phyloP scores from a whole-genome alignment of 2,329 filamentous ascomycete genomes.

The Albifimbria verrucaria region DNA sequence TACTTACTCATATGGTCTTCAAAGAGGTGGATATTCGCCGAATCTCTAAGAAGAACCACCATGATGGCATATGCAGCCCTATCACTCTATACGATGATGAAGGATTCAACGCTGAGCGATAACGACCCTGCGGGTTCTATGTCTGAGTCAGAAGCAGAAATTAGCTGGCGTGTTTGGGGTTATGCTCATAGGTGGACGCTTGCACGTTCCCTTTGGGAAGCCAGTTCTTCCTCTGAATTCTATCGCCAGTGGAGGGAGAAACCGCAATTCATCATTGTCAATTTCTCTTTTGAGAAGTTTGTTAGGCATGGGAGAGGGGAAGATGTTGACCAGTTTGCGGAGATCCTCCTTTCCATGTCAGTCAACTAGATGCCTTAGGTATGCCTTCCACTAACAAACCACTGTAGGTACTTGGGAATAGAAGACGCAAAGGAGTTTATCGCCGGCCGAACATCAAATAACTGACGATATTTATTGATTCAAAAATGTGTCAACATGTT shows the following conservation, averaged over 20 bases:
- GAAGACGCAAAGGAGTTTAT: not conserved
- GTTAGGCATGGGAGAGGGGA: conserved; percentile 21
- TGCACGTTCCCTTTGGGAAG: conserved; percentile 26
- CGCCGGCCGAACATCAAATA: no score
- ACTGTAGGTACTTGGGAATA: not conserved
- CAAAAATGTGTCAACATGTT: no score
- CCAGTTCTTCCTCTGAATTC: conserved; percentile 23
- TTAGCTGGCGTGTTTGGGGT: conserved; percentile 9
- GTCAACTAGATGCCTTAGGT: not conserved
- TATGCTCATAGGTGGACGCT: conserved; percentile 28
- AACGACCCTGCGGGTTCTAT: not conserved
- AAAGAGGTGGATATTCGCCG: conserved; percentile 32
- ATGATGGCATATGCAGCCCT: conserved; percentile 25
- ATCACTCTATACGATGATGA: conserved; percentile 22
- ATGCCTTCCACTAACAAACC: not conserved
- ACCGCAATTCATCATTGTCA: conserved; percentile 16
- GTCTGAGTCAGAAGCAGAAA: not conserved
- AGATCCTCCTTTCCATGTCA: conserved; percentile 17
- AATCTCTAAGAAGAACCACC: conserved; percentile 28
- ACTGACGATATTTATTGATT: no score
- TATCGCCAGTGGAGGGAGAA: conserved; percentile 19
- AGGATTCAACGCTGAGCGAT: conserved; percentile 8
- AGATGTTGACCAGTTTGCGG: conserved; percentile 27
- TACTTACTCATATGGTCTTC: not conserved
- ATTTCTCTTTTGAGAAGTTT: conserved; percentile 23